These are phyloP conservation scores for Ramaria rubella DNA, from an alignment of 768 basidiomycete genomes.

Conservation along the genomic window DNA sequence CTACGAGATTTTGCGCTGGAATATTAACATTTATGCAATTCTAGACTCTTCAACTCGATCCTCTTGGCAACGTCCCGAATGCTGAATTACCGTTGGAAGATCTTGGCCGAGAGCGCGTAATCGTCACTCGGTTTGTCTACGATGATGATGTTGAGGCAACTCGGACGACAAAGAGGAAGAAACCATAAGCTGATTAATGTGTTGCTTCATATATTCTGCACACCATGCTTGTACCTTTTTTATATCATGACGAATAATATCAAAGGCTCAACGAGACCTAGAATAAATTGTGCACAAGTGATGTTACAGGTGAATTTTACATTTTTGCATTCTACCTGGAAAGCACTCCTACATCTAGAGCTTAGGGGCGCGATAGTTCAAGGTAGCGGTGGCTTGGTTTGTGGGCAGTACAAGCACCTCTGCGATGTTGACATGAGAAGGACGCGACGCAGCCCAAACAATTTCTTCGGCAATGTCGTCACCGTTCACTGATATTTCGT, in stretches of 20 bases:
- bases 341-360: neutral
- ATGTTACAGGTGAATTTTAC: neutral
- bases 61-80: constrained; percentile 63
- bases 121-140: constrained; percentile 75
- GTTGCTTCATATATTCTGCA: neutral
- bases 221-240: neutral
- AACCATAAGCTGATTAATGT: constrained; percentile 12
- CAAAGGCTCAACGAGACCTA: neutral
- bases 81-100: constrained; percentile 49
- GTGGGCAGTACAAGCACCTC: constrained; percentile 73
- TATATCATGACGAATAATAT: neutral
- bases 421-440: constrained; percentile 87
- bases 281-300: neutral
- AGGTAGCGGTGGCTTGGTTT: constrained; percentile 60
- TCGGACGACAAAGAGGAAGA: constrained; percentile 23
- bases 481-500: constrained; percentile 49
- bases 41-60: constrained; percentile 59
- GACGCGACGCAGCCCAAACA: constrained; percentile 91
- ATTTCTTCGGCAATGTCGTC: constrained; percentile 96
- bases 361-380: constrained; percentile 6
- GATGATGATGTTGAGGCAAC: constrained; percentile 30
- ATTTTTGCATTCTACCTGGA: no score
- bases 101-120: constrained; percentile 56
- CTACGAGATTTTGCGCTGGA: constrained; percentile 8
- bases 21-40: constrained; percentile 5